Evolutionary conservation across 768 basidiomycete genomes (phyloP).

Genomic region (Mycena leptocephala): DNA sequence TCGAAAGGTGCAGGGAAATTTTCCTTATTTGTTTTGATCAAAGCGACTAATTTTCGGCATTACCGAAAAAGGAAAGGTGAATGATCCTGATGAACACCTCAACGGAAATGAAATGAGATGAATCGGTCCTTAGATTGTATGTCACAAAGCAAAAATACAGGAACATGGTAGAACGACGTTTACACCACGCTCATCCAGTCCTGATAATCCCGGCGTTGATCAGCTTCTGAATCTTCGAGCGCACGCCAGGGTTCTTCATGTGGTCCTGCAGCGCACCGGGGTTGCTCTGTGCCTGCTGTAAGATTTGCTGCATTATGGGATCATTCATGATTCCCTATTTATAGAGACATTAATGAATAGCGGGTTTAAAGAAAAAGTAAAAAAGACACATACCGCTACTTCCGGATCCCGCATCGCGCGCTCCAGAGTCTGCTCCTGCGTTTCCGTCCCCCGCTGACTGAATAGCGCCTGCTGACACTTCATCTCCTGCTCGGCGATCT

Average conservation of each 20-base stretch:
- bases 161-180: neutral
- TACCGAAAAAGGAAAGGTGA: neutral
- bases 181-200: constrained; percentile 75
- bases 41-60: neutral
- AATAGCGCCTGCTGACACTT: constrained; percentile 89
- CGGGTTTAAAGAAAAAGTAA: constrained; percentile 3
- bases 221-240: constrained; percentile 89
- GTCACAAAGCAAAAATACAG: constrained; percentile 21
- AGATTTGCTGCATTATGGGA: constrained; percentile 94
- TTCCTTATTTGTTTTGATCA: neutral
- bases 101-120: neutral
- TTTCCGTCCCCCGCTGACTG: constrained; percentile 85
- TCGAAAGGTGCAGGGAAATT: too few species aligned
- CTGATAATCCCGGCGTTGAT: constrained; percentile 95
- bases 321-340: constrained; percentile 88
- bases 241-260: constrained; percentile 92
- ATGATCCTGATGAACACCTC: neutral
- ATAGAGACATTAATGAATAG: constrained; percentile 19
- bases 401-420: constrained; percentile 99
- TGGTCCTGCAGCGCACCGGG: constrained; percentile 94
- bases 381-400: constrained; percentile 77
- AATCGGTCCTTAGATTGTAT: constrained; percentile 7
- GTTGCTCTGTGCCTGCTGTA: constrained; percentile 94
- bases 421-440: constrained; percentile 93
- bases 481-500: constrained; percentile 85